Evolutionary conservation across 2,329 filamentous ascomycete species (phyloP).

Genomic region (Nothophaeocryptopus gaeumannii): DNA sequence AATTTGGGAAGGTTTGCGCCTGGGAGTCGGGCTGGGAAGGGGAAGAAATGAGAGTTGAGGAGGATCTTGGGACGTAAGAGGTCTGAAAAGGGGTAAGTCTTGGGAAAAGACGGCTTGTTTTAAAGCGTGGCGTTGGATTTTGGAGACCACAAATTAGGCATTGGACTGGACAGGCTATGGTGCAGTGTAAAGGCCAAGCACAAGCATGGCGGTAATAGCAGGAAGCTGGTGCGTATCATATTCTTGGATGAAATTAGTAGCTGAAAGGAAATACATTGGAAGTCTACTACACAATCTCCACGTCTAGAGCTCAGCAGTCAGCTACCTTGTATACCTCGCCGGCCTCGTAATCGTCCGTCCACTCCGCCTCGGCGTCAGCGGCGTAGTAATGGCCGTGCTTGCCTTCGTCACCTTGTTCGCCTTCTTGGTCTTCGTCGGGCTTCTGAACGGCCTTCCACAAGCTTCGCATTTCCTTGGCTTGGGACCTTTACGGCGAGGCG

Average conservation of each 20-base stretch:
- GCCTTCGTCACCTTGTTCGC: neutral
- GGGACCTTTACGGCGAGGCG: conserved; percentile 6
- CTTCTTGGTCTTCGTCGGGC: conserved; percentile 5
- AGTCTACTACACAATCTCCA: neutral
- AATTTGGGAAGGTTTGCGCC: conserved; percentile 31
- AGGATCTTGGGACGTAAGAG: conserved; percentile 4
- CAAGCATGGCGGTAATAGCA: no score
- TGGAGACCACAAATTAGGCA: neutral
- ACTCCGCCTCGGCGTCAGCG: neutral
- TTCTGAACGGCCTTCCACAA: conserved; percentile 17
- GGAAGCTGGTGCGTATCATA: no score
- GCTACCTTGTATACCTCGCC: neutral
- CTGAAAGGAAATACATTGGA: neutral
- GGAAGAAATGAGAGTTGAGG: conserved; percentile 5
- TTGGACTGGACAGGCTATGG: neutral
- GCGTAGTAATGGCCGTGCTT: neutral
- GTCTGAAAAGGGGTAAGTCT: neutral
- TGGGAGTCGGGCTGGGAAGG: neutral
- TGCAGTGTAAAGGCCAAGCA: neutral
- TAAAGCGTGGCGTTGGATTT: neutral
- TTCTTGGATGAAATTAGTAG: neutral
- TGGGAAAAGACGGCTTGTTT: neutral
- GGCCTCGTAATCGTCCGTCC: neutral
- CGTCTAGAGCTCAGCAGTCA: neutral
- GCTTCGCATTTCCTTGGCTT: conserved; percentile 13